Evolutionary conservation across 768 basidiomycete species (phyloP).

Genomic region (Pulveroboletus sp.): DNA sequence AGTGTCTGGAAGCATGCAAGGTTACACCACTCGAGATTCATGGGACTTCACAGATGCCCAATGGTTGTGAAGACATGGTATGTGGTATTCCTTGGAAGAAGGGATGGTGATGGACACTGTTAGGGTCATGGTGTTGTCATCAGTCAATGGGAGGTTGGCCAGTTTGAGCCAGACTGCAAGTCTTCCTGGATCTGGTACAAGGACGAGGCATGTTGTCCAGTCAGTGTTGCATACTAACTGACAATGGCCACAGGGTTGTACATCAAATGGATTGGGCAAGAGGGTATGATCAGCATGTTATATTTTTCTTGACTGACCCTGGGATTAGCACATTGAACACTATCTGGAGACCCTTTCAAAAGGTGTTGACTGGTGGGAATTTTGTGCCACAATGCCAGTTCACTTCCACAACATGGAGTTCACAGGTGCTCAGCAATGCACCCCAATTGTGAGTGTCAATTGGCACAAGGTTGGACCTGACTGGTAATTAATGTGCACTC

Average conservation of each 20-base stretch:
- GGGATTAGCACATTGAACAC: slow-evolving; percentile 23
- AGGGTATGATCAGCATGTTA: slow-evolving; percentile 12
- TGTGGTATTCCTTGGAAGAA: not conserved
- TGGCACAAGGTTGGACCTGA: too few relatives aligned
- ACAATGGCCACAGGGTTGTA: slow-evolving; percentile 21
- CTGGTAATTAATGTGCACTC: too few relatives aligned
- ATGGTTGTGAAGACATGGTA: slow-evolving; percentile 22
- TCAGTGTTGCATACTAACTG: not conserved
- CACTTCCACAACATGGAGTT: slow-evolving; percentile 25
- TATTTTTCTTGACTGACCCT: not conserved
- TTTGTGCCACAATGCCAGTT: slow-evolving; percentile 34
- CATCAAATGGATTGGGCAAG: slow-evolving; percentile 21
- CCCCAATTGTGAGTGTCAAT: too few relatives aligned
- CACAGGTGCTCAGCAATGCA: slow-evolving; percentile 14
- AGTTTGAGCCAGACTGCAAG: slow-evolving; percentile 25
- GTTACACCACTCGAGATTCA: slow-evolving; percentile 24
- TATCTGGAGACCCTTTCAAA: slow-evolving; percentile 24
- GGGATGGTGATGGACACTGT: not conserved
- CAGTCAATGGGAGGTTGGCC: slow-evolving; percentile 27
- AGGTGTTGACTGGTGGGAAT: slow-evolving; percentile 28
- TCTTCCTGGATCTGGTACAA: slow-evolving; percentile 26
- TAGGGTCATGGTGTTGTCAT: slow-evolving; percentile 16
- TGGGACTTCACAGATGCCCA: slow-evolving; percentile 13
- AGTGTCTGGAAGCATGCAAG: slow-evolving; percentile 23
- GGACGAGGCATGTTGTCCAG: slow-evolving; percentile 23